These are phyloP conservation scores for Microbotryum silenes-acaulis DNA, from an alignment of 1,284 basidiomycete species.

Conservation along the genomic window DNA sequence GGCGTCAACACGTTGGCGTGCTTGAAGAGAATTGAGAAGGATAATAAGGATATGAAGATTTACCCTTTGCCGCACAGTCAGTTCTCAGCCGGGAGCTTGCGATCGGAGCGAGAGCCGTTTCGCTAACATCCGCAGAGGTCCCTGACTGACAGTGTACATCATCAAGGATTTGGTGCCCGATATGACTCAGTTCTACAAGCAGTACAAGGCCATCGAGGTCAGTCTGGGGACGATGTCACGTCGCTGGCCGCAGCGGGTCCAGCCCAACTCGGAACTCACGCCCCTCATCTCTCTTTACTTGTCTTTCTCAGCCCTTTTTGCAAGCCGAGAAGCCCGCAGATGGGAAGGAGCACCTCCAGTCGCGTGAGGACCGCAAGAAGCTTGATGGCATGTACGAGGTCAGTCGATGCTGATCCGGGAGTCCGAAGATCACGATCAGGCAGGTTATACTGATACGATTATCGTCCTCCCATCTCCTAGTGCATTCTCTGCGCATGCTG, in stretches of 20 bases:
- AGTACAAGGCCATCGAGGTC: conserved; percentile 94
- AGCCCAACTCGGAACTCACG: conserved; percentile 30
- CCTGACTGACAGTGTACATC: conserved; percentile 69
- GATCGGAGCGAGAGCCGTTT: not conserved
- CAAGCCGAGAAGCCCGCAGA: conserved; percentile 84
- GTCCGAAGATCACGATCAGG: not conserved
- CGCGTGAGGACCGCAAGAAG: conserved; percentile 83
- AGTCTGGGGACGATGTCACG: conserved; percentile 37
- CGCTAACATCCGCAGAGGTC: too few species aligned
- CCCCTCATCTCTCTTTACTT: conserved; percentile 2
- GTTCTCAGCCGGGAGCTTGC: conserved; percentile 40
- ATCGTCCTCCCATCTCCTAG: conserved; percentile 31
- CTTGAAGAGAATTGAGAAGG: conserved; percentile 86
- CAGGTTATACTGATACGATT: not conserved
- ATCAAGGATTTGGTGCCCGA: conserved; percentile 94
- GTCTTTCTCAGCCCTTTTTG: conserved; percentile 55
- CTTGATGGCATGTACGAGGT: conserved; percentile 95
- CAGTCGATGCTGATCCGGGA: not conserved
- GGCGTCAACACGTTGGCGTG: conserved; percentile 93
- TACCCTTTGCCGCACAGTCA: conserved; percentile 97
- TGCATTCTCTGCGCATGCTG: conserved; percentile 84
- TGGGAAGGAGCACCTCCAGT: conserved; percentile 72
- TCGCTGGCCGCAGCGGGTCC: too few species aligned
- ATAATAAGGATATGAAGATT: conserved; percentile 73
- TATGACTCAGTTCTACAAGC: conserved; percentile 82